A percentile compares a stretch with the other conserved stretches of the same genome.
phyloP scores from a whole-genome alignment of 2,329 filamentous ascomycete species.

The Thelonectria discophora region DNA sequence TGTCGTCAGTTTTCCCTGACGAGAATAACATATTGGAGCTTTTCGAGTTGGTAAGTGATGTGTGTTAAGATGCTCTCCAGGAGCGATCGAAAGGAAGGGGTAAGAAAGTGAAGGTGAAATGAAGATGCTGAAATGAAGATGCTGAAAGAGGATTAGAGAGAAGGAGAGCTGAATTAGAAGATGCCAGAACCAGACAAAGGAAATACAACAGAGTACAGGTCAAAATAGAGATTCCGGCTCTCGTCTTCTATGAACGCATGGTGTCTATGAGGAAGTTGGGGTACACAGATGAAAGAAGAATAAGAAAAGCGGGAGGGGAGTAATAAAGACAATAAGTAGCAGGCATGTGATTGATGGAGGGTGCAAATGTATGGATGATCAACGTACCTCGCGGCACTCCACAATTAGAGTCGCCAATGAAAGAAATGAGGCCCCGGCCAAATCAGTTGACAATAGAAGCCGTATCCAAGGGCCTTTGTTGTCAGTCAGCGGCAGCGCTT shows the following conservation, averaged over 20 bases:
- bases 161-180: slow-evolving; percentile 31
- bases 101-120: slow-evolving; percentile 6
- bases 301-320: slow-evolving; percentile 28
- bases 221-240: slow-evolving; percentile 27
- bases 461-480: slow-evolving; percentile 25
- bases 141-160: slow-evolving; percentile 15
- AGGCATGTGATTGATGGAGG: slow-evolving; percentile 21
- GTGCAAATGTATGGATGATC: slow-evolving; percentile 17
- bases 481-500: slow-evolving; percentile 39
- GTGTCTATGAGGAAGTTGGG: slow-evolving; percentile 30
- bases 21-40: slow-evolving; percentile 51
- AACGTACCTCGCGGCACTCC: slow-evolving; percentile 37
- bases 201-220: slow-evolving; percentile 5
- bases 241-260: slow-evolving; percentile 42
- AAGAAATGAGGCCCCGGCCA: slow-evolving; percentile 23
- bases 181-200: slow-evolving; percentile 23
- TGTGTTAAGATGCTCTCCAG: slow-evolving; percentile 25
- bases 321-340: slow-evolving; percentile 40
- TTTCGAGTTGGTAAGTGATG: slow-evolving; percentile 39
- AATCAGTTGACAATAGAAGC: slow-evolving; percentile 30
- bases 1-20: slow-evolving; percentile 46
- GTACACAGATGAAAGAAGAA: slow-evolving; percentile 29
- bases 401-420: slow-evolving; percentile 36
- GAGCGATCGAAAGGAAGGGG: slow-evolving; percentile 11
- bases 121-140: slow-evolving; percentile 18